Evolutionary conservation across 129 eudicot genomes (phyloP).

Genomic region (Gnaphalium uliginosum): DNA sequence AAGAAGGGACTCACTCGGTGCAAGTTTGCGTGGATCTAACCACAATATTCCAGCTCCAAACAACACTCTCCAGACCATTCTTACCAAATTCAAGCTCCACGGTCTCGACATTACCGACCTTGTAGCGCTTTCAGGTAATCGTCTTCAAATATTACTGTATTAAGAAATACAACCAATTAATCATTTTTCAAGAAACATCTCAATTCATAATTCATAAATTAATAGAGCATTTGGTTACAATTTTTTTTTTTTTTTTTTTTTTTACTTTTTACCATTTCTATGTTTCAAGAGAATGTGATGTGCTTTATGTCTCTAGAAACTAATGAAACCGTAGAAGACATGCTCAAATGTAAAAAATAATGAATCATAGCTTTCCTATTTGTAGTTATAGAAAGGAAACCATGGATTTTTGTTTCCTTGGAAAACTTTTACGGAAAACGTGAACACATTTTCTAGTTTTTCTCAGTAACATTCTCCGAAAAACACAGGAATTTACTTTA

Average conservation of each 20-base stretch:
- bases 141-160: too few species aligned
- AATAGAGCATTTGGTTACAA: background rate
- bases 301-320: background rate
- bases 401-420: background rate
- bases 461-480: background rate
- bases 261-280: background rate
- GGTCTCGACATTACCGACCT: conserved; percentile 76
- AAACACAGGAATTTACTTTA: background rate
- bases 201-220: background rate
- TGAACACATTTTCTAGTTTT: too few species aligned
- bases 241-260: too few species aligned
- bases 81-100: conserved; percentile 69
- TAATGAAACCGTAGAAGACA: background rate
- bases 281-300: background rate
- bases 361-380: background rate
- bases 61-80: conserved; percentile 80
- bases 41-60: conserved; percentile 87
- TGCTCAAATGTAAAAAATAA: background rate
- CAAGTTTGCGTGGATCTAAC: conserved; percentile 82
- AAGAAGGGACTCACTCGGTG: conserved; percentile 78
- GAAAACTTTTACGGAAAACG: too few species aligned
- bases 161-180: background rate
- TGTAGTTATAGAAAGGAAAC: background rate
- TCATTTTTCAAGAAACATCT: background rate
- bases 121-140: conserved; percentile 75